These are phyloP conservation scores for Cordyceps militaris DNA, from an alignment of 2,329 filamentous ascomycete species.

Conservation along the genomic window DNA sequence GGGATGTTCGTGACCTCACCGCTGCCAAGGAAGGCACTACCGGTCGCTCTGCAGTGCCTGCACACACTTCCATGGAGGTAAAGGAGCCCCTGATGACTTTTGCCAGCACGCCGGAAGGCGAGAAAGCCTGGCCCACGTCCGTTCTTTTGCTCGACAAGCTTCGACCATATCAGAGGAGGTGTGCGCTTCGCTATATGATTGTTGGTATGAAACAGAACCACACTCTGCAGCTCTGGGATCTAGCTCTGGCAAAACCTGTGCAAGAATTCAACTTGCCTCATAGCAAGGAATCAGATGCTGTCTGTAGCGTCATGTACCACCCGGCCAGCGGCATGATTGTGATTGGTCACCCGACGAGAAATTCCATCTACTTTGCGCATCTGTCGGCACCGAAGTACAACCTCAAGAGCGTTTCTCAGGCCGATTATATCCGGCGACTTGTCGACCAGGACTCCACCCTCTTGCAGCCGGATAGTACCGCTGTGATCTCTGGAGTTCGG, in stretches of 20 bases:
- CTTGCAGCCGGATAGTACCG: conserved; percentile 85
- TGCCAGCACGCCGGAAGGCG: conserved; percentile 75
- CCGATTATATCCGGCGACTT: conserved; percentile 75
- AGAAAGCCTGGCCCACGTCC: conserved; percentile 96
- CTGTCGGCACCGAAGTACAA: conserved; percentile 91
- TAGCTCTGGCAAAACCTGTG: conserved; percentile 88
- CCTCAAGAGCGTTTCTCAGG: conserved; percentile 74
- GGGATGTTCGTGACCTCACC: conserved; percentile 82
- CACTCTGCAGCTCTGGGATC: conserved; percentile 95
- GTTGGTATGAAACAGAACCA: conserved; percentile 99
- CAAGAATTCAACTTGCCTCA: conserved; percentile 96
- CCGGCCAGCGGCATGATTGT: conserved; percentile 87
- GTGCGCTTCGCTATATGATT: conserved; percentile 88
- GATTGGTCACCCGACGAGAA: conserved; percentile 91
- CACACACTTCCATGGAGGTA: conserved; percentile 61
- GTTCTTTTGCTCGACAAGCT: conserved; percentile 95
- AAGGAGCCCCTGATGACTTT: conserved; percentile 82
- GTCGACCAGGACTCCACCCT: conserved; percentile 64
- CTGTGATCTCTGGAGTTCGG: conserved; percentile 92
- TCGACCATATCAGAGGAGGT: conserved; percentile 83
- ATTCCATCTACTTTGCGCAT: conserved; percentile 96
- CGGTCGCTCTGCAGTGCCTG: conserved; percentile 44
- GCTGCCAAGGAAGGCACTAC: conserved; percentile 45
- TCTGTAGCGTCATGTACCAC: conserved; percentile 95
- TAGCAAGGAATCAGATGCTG: conserved; percentile 92